phyloP scores from a whole-genome alignment of 345 rosid genomes.

The Hibiscus mutabilis region DNA sequence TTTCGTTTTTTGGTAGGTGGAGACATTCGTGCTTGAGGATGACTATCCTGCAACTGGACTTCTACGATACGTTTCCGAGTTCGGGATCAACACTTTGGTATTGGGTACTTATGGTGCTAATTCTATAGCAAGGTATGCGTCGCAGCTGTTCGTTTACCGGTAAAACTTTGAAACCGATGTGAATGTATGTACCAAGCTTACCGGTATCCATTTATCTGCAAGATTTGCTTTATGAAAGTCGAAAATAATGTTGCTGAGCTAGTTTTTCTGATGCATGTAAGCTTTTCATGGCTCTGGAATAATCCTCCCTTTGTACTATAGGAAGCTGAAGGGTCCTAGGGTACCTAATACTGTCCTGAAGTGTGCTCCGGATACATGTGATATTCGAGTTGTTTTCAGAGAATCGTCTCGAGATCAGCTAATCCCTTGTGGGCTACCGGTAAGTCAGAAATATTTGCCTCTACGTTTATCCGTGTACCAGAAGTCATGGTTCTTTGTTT shows the following conservation, averaged over 20 bases:
- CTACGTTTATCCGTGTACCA: neutral
- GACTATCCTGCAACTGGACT: conserved; percentile 62
- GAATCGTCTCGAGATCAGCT: conserved; percentile 44
- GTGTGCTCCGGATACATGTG: conserved; percentile 44
- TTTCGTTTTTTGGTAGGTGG: conserved; percentile 40
- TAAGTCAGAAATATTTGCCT: conserved; percentile 18
- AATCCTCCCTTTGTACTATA: conserved; percentile 14
- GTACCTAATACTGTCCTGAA: conserved; percentile 45
- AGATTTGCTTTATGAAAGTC: neutral
- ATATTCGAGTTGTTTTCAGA: conserved; percentile 43
- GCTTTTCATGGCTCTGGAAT: conserved; percentile 1
- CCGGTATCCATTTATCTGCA: neutral
- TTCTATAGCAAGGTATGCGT: conserved; percentile 46
- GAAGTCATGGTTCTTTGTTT: neutral
- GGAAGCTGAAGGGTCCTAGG: conserved; percentile 50
- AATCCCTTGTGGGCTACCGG: conserved; percentile 23
- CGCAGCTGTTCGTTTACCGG: neutral
- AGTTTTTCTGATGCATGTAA: neutral
- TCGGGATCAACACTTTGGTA: conserved; percentile 49
- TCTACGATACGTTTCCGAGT: conserved; percentile 36
- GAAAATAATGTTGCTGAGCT: neutral
- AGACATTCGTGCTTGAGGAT: conserved; percentile 63
- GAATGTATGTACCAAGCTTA: neutral
- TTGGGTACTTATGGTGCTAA: conserved; percentile 60
- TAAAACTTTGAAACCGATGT: neutral